phyloP scores from a whole-genome alignment of 108 stramenopile genomes.

The Pseudonitzschia delicatissima region DNA sequence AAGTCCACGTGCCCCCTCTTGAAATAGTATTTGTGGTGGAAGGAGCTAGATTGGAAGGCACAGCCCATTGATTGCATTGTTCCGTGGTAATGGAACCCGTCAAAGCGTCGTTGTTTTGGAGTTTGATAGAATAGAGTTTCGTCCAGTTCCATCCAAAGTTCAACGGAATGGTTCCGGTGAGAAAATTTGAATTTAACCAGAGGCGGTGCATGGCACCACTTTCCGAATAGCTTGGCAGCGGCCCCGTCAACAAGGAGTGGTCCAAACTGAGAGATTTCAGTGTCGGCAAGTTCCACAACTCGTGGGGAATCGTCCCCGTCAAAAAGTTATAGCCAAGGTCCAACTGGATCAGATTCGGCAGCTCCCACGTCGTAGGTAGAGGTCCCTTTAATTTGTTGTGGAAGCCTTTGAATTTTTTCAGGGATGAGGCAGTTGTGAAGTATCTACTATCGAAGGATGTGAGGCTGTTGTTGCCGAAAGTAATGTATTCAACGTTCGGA shows the following conservation, averaged over 20 bases:
- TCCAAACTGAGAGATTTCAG: slow-evolving; percentile 40
- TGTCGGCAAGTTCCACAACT: slow-evolving; percentile 11
- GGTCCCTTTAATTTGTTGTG: slow-evolving; percentile 15
- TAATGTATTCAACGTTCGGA: neutral
- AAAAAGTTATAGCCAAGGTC: slow-evolving; percentile 43
- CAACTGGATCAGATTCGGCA: slow-evolving; percentile 26
- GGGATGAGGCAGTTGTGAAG: neutral
- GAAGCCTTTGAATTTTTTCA: slow-evolving; percentile 14
- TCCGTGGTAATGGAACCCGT: slow-evolving; percentile 8
- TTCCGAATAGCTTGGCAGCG: slow-evolving; percentile 27
- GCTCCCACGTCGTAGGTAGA: slow-evolving; percentile 14
- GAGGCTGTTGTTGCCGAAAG: slow-evolving; percentile 6
- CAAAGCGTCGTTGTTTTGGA: slow-evolving; percentile 15
- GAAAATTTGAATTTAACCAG: slow-evolving; percentile 35
- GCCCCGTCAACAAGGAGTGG: slow-evolving; percentile 41
- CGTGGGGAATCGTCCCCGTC: slow-evolving; percentile 39
- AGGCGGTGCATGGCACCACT: slow-evolving; percentile 33
- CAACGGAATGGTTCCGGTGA: slow-evolving; percentile 36
- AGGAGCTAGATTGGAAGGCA: neutral
- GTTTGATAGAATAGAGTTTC: neutral
- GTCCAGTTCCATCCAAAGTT: slow-evolving; percentile 23
- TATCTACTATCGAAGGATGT: slow-evolving; percentile 10
- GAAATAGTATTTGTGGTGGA: neutral
- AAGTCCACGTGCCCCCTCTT: neutral
- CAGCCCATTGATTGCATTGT: neutral